phyloP scores from a whole-genome alignment of 345 rosid genomes.

The Zanthoxylum bungeanum region DNA sequence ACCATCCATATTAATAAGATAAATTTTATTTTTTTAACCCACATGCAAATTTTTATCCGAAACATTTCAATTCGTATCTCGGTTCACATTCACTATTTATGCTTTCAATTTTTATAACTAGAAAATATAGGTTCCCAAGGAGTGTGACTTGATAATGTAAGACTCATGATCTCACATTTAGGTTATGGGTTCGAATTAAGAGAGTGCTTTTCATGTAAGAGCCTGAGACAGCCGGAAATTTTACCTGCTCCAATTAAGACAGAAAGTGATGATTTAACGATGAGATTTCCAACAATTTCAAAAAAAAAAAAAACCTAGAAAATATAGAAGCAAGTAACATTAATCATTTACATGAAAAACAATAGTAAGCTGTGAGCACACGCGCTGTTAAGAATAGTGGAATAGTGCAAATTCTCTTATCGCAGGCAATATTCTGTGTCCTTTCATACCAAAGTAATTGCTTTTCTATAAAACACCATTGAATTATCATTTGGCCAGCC shows the following conservation, averaged over 20 bases:
- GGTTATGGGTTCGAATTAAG: too few species aligned
- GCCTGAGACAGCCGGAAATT: too few species aligned
- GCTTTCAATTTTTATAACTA: neutral
- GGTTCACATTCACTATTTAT: neutral
- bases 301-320: too few species aligned
- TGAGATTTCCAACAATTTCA: too few species aligned
- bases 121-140: too few species aligned
- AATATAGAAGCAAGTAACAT: too few species aligned
- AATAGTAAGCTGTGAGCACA: constrained; percentile 2
- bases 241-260: too few species aligned
- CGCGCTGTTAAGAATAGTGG: constrained; percentile 16
- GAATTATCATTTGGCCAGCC: neutral
- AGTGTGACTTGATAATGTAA: too few species aligned
- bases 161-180: too few species aligned
- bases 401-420: neutral
- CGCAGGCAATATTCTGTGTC: neutral
- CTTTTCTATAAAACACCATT: constrained; percentile 22
- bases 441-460: neutral
- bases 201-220: too few species aligned
- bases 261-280: too few species aligned
- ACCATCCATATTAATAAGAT: neutral
- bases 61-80: neutral
- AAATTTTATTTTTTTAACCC: neutral
- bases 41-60: neutral
- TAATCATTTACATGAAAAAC: neutral